Evolutionary conservation across 495 filamentous ascomycete species (phyloP).

Genomic region (Trichoderma reesei): DNA sequence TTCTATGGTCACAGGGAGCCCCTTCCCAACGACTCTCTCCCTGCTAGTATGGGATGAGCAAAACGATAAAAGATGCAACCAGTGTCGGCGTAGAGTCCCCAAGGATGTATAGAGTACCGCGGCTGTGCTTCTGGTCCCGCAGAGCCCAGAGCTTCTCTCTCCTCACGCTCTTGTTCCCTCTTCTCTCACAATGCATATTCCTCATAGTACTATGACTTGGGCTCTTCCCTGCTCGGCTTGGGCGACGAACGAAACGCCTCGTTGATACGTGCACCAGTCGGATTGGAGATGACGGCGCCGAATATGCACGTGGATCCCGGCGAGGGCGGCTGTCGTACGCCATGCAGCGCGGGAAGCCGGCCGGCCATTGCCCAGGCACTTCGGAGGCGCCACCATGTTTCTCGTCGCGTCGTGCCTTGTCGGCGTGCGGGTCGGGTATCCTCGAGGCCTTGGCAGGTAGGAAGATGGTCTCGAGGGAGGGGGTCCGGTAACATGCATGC

Average conservation of each 20-base stretch:
- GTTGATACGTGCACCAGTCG: slow-evolving; percentile 5
- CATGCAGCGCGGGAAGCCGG: slow-evolving; percentile 2
- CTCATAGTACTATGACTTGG: too few species aligned
- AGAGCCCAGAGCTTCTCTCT: too few species aligned
- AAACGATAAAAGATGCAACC: too few species aligned
- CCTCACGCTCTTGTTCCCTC: too few species aligned
- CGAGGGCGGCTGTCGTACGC: background rate
- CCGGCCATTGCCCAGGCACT: background rate
- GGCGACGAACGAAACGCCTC: background rate
- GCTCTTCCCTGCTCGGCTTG: background rate
- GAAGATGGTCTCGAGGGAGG: background rate
- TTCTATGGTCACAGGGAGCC: too few species aligned
- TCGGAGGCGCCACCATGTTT: slow-evolving; percentile 5
- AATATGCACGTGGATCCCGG: slow-evolving; percentile 3
- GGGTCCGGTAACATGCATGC: background rate
- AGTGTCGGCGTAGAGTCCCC: too few species aligned
- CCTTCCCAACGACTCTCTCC: too few species aligned
- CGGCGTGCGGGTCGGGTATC: background rate
- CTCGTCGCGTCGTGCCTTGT: background rate
- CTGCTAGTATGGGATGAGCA: too few species aligned
- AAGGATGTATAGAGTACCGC: too few species aligned
- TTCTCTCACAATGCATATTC: too few species aligned
- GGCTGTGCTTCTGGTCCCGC: too few species aligned
- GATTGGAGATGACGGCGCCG: background rate
- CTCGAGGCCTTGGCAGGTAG: background rate